Conservation (phyloP, 169 alveolate genomes). For the Plasmodium reichenowi region DNA sequence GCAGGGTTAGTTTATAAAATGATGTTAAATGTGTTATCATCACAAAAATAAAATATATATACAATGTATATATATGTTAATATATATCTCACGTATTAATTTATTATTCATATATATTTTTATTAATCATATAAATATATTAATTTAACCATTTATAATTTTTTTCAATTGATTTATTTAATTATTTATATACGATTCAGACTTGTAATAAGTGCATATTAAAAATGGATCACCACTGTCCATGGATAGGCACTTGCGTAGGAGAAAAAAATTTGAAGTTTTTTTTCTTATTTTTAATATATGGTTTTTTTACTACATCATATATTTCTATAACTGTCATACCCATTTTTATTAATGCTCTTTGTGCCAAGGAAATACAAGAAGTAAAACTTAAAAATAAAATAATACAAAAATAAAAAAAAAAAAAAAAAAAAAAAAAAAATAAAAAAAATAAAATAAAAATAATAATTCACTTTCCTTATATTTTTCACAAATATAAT, state of each 20-base stretch:
- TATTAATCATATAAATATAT: neutral
- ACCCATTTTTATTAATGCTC: conserved; percentile 40
- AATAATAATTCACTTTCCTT: no score
- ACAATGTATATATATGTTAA: neutral
- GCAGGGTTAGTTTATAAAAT: conserved; percentile 30
- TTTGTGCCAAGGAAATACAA: conserved; percentile 10
- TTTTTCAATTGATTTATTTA: no score
- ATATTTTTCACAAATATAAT: neutral
- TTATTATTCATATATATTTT: neutral
- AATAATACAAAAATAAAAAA: no score
- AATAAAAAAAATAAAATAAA: no score
- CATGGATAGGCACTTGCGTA: conserved; percentile 74
- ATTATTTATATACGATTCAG: neutral
- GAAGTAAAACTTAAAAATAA: conserved; percentile 12
- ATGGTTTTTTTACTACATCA: conserved; percentile 38
- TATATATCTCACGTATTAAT: neutral
- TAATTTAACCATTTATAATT: no score
- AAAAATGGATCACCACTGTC: conserved; percentile 74
- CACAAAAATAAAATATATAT: neutral
- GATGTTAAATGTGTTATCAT: no score
- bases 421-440: no score
- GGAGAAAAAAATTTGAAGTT: conserved; percentile 61
- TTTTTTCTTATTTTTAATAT: conserved; percentile 40
- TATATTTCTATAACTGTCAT: conserved; percentile 28
- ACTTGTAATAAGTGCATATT: conserved; percentile 46